Percentiles rank a stretch among this genome's conserved stretches.
Conservation (phyloP, 768 basidiomycete genomes). For the Tulasnella sp. region DNA sequence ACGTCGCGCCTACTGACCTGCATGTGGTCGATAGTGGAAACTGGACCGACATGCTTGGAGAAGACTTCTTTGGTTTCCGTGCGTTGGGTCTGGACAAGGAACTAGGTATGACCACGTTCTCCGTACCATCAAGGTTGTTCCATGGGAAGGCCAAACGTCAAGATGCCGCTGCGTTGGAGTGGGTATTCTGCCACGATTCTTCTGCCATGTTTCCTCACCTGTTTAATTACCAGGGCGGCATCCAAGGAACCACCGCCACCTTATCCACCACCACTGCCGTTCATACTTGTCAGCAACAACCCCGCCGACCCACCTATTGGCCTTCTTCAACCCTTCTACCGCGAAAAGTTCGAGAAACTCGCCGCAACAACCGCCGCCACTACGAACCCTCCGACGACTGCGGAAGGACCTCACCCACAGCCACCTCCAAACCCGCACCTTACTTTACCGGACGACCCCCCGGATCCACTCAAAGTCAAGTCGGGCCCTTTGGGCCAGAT, state of each 20-base stretch:
- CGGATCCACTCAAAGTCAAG: slow-evolving; percentile 47
- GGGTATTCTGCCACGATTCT: slow-evolving; percentile 26
- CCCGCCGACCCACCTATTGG: slow-evolving; percentile 74
- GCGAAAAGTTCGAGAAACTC: slow-evolving; percentile 22
- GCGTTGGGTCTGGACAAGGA: slow-evolving; percentile 83
- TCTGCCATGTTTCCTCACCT: not conserved
- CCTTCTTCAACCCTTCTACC: slow-evolving; percentile 65
- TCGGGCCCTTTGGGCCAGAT: slow-evolving; percentile 73
- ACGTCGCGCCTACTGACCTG: not conserved
- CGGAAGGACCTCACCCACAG: not conserved
- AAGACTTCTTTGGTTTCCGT: slow-evolving; percentile 83
- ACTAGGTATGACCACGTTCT: slow-evolving; percentile 62
- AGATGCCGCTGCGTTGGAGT: slow-evolving; percentile 36
- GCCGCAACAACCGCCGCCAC: not conserved
- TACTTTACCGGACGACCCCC: slow-evolving; percentile 50
- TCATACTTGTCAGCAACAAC: slow-evolving; percentile 53
- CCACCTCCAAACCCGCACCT: not conserved
- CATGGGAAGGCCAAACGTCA: slow-evolving; percentile 38
- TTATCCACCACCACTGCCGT: slow-evolving; percentile 74
- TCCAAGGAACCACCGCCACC: slow-evolving; percentile 55
- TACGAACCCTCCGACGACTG: not conserved
- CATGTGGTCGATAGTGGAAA: slow-evolving; percentile 44
- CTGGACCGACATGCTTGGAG: slow-evolving; percentile 77
- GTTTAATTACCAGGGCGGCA: not conserved
- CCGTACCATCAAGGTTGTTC: slow-evolving; percentile 65